These are phyloP conservation scores for Cardamine chenopodiifolia DNA, from an alignment of 345 rosid species.

Conservation along the genomic window DNA sequence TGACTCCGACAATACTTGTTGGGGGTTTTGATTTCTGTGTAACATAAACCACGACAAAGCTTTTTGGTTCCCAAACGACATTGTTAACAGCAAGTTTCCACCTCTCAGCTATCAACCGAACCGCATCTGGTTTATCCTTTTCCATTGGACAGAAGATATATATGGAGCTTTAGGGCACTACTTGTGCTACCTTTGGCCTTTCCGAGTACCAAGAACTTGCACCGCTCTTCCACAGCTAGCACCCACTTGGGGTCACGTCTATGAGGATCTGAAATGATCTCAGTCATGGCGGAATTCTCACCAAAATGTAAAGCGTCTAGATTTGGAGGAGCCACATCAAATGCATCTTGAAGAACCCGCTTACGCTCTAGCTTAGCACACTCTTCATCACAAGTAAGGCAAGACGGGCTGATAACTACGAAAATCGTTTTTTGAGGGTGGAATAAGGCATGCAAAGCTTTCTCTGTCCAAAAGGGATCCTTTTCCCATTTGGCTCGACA, in stretches of 20 bases:
- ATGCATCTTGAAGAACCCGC: conserved; percentile 81
- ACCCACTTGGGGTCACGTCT: conserved; percentile 90
- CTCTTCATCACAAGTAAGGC: conserved; percentile 70
- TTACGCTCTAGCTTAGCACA: conserved; percentile 81
- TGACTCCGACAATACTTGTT: conserved; percentile 62
- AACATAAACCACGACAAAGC: conserved; percentile 67
- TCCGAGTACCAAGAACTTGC: conserved; percentile 76
- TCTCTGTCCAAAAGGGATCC: conserved; percentile 76
- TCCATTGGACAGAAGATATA: conserved; percentile 82
- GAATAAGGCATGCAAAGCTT: no score
- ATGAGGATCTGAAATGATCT: conserved; percentile 63
- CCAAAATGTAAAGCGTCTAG: conserved; percentile 83
- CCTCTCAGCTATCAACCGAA: conserved; percentile 80
- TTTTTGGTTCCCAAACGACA: conserved; percentile 88
- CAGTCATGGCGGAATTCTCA: conserved; percentile 58
- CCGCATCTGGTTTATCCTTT: conserved; percentile 79
- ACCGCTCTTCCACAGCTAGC: conserved; percentile 79
- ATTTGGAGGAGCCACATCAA: conserved; percentile 62
- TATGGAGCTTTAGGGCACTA: conserved; percentile 66
- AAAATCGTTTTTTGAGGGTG: no score
- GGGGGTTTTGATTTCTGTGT: conserved; percentile 75
- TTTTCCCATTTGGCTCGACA: conserved; percentile 54
- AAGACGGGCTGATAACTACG: no score
- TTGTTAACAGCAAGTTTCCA: conserved; percentile 74
- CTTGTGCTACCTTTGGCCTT: conserved; percentile 56